These are phyloP conservation scores for Suillus alpinus DNA, from an alignment of 768 basidiomycete genomes.

Conservation along the genomic window DNA sequence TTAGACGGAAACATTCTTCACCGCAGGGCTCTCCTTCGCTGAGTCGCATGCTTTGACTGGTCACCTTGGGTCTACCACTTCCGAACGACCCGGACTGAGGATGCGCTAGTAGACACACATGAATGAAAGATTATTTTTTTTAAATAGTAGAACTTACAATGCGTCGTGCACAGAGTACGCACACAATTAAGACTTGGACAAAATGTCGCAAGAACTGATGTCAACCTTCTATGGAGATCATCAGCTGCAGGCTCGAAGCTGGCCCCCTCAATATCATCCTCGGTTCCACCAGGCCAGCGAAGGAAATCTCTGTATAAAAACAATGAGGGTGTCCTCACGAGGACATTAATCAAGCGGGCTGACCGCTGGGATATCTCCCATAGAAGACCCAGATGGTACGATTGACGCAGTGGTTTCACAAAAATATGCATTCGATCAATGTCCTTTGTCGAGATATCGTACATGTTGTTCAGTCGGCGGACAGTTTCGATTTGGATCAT, in stretches of 20 bases:
- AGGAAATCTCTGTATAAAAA: constrained; percentile 35
- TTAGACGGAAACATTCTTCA: constrained; percentile 27
- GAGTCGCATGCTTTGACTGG: constrained; percentile 21
- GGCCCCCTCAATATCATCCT: constrained; percentile 1
- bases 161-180: constrained; percentile 37
- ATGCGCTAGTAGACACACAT: not conserved
- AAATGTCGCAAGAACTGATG: constrained; percentile 33
- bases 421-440: constrained; percentile 36
- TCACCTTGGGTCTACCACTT: constrained; percentile 17
- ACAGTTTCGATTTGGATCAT: constrained; percentile 46
- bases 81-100: not conserved
- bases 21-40: constrained; percentile 32
- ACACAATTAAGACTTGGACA: constrained; percentile 49
- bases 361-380: constrained; percentile 45
- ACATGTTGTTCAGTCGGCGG: constrained; percentile 32
- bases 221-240: constrained; percentile 32
- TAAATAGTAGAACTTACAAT: constrained; percentile 24
- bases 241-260: constrained; percentile 15
- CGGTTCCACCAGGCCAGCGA: constrained; percentile 32
- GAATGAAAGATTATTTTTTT: not conserved
- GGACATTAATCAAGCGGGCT: not conserved
- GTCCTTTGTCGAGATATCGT: constrained; percentile 30
- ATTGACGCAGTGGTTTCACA: constrained; percentile 15
- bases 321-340: not conserved
- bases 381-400: constrained; percentile 35